These are phyloP conservation scores for Tricholoma terreum DNA, from an alignment of 768 basidiomycete genomes.

Conservation along the genomic window DNA sequence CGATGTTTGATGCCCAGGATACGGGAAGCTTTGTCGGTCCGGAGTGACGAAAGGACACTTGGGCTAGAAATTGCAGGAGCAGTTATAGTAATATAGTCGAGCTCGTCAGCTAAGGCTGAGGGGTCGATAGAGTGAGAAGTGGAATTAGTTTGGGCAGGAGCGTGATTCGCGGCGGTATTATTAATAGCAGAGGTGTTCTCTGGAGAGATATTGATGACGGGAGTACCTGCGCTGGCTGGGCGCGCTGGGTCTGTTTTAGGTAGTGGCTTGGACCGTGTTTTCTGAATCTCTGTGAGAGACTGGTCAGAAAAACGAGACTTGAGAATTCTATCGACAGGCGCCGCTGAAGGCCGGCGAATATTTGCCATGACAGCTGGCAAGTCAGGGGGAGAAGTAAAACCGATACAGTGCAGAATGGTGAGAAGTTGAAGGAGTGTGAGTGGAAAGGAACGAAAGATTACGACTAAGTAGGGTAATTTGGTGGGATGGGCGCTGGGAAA, in stretches of 20 bases:
- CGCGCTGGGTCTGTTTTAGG: slow-evolving; percentile 30
- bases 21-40: slow-evolving; percentile 73
- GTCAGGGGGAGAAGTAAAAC: neutral
- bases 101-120: slow-evolving; percentile 61
- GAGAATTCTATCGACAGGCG: slow-evolving; percentile 40
- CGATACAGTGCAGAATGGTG: too few species aligned
- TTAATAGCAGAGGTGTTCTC: slow-evolving; percentile 25
- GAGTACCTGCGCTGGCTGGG: slow-evolving; percentile 35
- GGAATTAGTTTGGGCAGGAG: slow-evolving; percentile 21
- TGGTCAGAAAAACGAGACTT: slow-evolving; percentile 51
- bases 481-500: too few species aligned
- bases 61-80: slow-evolving; percentile 31
- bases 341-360: slow-evolving; percentile 33
- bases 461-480: too few species aligned
- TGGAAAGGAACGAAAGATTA: too few species aligned
- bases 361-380: slow-evolving; percentile 27
- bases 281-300: slow-evolving; percentile 34
- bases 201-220: slow-evolving; percentile 52
- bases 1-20: slow-evolving; percentile 74
- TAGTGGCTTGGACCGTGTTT: slow-evolving; percentile 25
- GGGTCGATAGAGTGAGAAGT: slow-evolving; percentile 32
- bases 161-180: slow-evolving; percentile 22
- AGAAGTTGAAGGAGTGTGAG: too few species aligned
- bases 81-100: slow-evolving; percentile 64
- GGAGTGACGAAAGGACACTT: slow-evolving; percentile 35